Conservation (phyloP, 768 basidiomycete genomes). For the Podaxis sp. region DNA sequence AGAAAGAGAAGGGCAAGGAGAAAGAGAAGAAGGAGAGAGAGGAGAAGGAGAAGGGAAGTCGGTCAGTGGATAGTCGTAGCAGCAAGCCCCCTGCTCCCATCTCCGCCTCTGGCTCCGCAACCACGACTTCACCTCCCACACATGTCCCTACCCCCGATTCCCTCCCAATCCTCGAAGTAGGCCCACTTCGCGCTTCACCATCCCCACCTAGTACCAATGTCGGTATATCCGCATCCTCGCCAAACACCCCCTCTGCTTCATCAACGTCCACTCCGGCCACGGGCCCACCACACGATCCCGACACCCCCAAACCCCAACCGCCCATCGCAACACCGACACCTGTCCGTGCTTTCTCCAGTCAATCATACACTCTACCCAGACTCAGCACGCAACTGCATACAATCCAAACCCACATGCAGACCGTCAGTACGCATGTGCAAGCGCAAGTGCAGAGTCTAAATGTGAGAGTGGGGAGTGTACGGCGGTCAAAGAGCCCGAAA, state of each 20-base stretch:
- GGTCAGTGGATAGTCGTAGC: slow-evolving; percentile 28
- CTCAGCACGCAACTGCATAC: slow-evolving; percentile 8
- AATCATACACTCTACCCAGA: not conserved
- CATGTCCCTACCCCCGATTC: not conserved
- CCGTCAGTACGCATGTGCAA: slow-evolving; percentile 17
- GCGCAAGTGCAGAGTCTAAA: not conserved
- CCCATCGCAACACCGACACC: not conserved
- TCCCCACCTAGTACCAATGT: not conserved
- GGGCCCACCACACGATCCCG: not conserved
- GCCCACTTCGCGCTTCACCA: not conserved
- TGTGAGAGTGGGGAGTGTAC: slow-evolving; percentile 14
- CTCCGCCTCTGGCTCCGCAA: slow-evolving; percentile 1
- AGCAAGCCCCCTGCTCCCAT: slow-evolving; percentile 7
- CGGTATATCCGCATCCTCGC: not conserved
- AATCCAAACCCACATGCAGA: slow-evolving; percentile 8
- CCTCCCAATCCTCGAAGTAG: not conserved
- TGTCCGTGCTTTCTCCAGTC: not conserved
- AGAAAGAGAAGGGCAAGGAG: slow-evolving; percentile 37
- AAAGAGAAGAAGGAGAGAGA: slow-evolving; percentile 32
- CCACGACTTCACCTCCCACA: slow-evolving; percentile 4
- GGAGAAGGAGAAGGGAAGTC: slow-evolving; percentile 31
- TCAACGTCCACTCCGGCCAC: slow-evolving; percentile 1
- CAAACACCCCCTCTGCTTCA: not conserved
- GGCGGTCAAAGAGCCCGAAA: slow-evolving; percentile 43
- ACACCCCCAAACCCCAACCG: not conserved